Evolutionary conservation across 495 filamentous ascomycete genomes (phyloP), one percentile per base, ranked within the genome.

Genomic region (Physcia stellaris): DNA sequence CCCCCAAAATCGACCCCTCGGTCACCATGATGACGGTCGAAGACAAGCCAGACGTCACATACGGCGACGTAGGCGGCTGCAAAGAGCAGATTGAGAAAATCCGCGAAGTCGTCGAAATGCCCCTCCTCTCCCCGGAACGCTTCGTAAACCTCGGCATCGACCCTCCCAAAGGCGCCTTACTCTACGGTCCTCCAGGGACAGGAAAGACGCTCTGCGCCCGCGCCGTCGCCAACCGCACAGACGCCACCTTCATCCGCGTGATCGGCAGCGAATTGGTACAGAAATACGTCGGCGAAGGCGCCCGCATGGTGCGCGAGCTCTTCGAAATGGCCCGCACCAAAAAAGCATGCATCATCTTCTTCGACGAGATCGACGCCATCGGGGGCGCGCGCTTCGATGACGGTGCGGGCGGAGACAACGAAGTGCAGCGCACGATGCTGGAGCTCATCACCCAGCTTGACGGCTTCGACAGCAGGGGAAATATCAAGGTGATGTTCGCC

Each of bases 21-120:
- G 90, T 98, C 48, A 98, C 90, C 35, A 98, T 98, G 90, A 98
- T 98, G 90, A 95, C 90, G 12, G 90, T 98, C 38, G 90, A 98
- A 66, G 90, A 98, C 60, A 98, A 98, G 70, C 90, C 90, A 11
- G 90, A 98, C 60, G 90, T 98, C 36, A 98, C 90, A 45, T 98
- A 98, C 55, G 88, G 90, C 45, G 90, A 98, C 64, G 92, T 98
- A 13, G 90, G 90, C 52, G 90, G 90, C 41, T 95, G 88, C 74
- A 98, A 98, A 63, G 90, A 98, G 57, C 90, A 98, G 56, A 94
- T 98, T 27, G 90, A 98, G 70, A 98, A 98, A 66, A 75, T 98
- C 49, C 74, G 90, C 58, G 90, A 98, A 62, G 90, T 98, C 15
- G 90, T 98, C 24, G 90, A 98, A 64, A 94, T 96, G 80, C 90